Base-by-base conservation (phyloP, 2,329 filamentous ascomycete species). In the Pseudogymnoascus sp. region DNA sequence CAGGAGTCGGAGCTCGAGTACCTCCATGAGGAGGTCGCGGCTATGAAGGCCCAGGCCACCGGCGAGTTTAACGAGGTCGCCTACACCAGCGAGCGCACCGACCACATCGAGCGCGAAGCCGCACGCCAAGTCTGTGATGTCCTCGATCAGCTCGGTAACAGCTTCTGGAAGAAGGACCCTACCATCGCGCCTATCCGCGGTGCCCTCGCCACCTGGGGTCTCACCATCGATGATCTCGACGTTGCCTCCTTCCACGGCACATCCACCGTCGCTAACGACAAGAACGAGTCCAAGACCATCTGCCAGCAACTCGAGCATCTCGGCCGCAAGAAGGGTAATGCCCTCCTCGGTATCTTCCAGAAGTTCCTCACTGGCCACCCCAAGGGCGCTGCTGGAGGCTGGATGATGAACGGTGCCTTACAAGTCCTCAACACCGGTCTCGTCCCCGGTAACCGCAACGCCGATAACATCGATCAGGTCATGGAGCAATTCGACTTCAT, bases 401-500 rank as follows among this genome's bases (percentile, higher is more conserved):
- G 94, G 92, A 99, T 99, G 94, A 87, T 99, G 84, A 99, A 99
- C 81, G 94, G 94, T 68, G 94, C 91, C 76, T 80, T 99, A 75
- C 94, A 99, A 77, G 91, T 97, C 53, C 85, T 99, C 71, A 96
- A 97, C 81, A 88, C 84, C 61, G 94, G 94, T 73, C 82, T 99
- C 60, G 93, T 99, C 23, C 94, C 94, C 12, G 94, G 94, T 65
- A 99, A 99, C 80, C 89, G 92, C 72, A 99, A 99, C 71, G 94
- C 94, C 61, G 94, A 99, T 80, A 99, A 99, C 69, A 87, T 99
- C 63, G 94, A 99, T 75, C 86, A 92, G 74, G 83, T 92, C 69
- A 95, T 99, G 90, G 93, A 97, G 82, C 85, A 97, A 75, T 99
- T 94, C 70, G 94, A 99, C 75, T 90, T 96, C 79, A 96, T 99